Percentiles rank a stretch among this genome's conserved stretches.
phyloP scores from a whole-genome alignment of 2,329 filamentous ascomycete genomes.

The Monilinia vaccinii-corymbosi region DNA sequence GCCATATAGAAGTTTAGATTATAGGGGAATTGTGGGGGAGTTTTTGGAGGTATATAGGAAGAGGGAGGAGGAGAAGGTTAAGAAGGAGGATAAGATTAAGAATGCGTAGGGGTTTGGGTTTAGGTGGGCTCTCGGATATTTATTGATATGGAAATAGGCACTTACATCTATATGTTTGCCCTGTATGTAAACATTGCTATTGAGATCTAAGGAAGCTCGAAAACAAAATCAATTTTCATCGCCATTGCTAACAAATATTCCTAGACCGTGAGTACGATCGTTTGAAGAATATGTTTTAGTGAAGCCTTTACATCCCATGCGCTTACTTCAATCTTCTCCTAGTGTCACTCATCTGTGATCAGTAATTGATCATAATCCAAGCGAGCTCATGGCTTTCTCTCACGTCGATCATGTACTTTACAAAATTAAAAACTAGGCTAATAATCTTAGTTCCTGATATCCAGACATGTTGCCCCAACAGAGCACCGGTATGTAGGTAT shows the following conservation, averaged over 20 bases:
- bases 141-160: not conserved
- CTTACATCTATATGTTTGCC: not conserved
- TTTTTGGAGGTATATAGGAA: slow-evolving; percentile 5
- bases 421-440: no score
- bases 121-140: no score
- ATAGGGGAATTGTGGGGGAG: slow-evolving; percentile 10
- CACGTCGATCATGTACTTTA: no score
- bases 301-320: not conserved
- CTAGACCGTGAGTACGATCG: not conserved
- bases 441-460: no score
- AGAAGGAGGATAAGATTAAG: not conserved
- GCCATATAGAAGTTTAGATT: slow-evolving; percentile 10
- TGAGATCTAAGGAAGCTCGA: not conserved
- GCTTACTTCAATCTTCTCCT: not conserved
- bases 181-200: not conserved
- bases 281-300: not conserved
- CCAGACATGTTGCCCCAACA: no score
- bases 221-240: not conserved
- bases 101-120: no score
- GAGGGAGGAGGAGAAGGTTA: not conserved
- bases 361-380: no score
- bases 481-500: no score
- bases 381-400: no score
- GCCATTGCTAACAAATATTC: not conserved
- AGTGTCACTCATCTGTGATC: no score